A percentile compares a stretch with the other conserved stretches of the same genome.
These are phyloP conservation scores for Scleroderma citrinum DNA, from an alignment of 768 basidiomycete genomes.

Conservation along the genomic window DNA sequence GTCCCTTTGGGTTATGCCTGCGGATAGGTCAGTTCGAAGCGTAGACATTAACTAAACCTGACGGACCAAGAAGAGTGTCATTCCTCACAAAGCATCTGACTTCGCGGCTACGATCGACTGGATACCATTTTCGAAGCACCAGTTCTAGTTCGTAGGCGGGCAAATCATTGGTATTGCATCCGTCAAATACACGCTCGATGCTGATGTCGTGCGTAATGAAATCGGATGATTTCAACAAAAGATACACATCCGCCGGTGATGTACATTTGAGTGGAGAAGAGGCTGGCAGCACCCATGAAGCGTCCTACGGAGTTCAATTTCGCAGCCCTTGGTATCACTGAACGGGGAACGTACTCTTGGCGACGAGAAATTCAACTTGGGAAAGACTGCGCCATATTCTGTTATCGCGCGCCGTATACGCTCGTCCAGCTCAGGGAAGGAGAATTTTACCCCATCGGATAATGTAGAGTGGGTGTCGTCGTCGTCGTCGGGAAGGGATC, in stretches of 20 bases:
- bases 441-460: constrained; percentile 36
- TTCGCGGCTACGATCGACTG: constrained; percentile 79
- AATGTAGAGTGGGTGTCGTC: constrained; percentile 34
- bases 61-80: constrained; percentile 62
- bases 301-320: constrained; percentile 53
- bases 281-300: constrained; percentile 83
- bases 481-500: constrained; percentile 56
- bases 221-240: constrained; percentile 89
- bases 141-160: constrained; percentile 66
- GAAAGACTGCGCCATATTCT: constrained; percentile 80
- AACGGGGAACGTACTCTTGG: constrained; percentile 51
- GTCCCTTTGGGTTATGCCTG: constrained; percentile 86
- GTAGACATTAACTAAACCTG: neutral
- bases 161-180: constrained; percentile 33
- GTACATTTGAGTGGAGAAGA: constrained; percentile 84
- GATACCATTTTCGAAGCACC: constrained; percentile 86
- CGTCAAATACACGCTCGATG: constrained; percentile 57
- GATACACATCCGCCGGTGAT: constrained; percentile 83
- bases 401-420: constrained; percentile 60
- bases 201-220: constrained; percentile 79
- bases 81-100: constrained; percentile 86
- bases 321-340: neutral
- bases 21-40: neutral
- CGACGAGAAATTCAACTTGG: constrained; percentile 95
- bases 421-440: constrained; percentile 80